Conservation (phyloP, 768 basidiomycete species). For the Tulasnella sp. region DNA sequence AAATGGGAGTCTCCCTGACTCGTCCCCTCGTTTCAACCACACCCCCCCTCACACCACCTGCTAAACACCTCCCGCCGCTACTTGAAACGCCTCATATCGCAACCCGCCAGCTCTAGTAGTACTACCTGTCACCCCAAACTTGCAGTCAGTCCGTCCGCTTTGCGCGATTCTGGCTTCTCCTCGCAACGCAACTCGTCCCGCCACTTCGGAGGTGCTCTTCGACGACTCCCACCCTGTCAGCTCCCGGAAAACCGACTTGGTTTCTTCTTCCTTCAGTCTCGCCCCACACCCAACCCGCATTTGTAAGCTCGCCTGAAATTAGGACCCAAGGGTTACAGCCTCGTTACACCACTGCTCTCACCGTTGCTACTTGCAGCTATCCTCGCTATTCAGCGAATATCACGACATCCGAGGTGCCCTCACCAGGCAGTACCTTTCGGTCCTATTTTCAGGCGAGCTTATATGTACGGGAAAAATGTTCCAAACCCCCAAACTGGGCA, state of each 20-base stretch:
- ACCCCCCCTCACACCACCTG: not conserved
- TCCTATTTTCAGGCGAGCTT: not conserved
- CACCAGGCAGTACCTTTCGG: not conserved
- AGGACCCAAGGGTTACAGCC: not conserved
- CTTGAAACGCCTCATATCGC: not conserved
- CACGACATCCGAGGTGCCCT: not conserved
- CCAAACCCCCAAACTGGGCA: not conserved
- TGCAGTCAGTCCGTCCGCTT: not conserved
- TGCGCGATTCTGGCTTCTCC: too few relatives aligned
- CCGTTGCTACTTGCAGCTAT: not conserved
- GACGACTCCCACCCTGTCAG: not conserved
- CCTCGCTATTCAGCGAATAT: not conserved
- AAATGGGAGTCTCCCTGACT: not conserved
- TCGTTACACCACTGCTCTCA: not conserved
- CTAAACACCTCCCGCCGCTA: not conserved
- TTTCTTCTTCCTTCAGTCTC: not conserved
- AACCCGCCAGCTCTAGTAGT: not conserved
- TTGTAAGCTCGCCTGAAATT: conserved; percentile 2
- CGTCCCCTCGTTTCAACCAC: not conserved
- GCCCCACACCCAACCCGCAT: not conserved
- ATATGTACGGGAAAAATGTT: not conserved
- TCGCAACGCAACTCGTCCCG: not conserved
- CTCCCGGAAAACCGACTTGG: not conserved
- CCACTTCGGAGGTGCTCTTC: not conserved
- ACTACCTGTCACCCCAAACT: not conserved